Base-by-base conservation (phyloP, 495 filamentous ascomycete species). In the Hyaloscypha bicolor region DNA sequence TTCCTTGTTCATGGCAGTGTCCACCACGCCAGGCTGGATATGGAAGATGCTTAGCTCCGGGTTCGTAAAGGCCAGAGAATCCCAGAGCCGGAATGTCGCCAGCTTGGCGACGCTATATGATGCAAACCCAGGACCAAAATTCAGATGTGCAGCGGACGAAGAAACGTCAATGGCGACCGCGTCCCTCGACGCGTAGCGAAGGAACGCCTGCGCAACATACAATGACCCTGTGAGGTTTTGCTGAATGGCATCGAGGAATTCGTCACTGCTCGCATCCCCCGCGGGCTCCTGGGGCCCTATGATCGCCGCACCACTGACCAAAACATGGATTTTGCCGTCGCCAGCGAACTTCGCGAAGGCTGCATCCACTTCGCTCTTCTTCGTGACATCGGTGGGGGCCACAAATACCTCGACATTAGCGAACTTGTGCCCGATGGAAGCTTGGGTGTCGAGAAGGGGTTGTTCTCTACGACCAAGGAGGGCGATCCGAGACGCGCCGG, bases 1-100 rank as follows among this genome's bases (percentile, higher is more conserved):
- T 62, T 76, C 75, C n/a, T 64, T 72, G 37, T 74, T 79, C 77
- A 81, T 80, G 9, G 60, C 79, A 60, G 79, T 81, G 56, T 76
- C 74, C 63, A 80, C 79, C 35, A 78, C n/a, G 9, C 82, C 81
- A 19, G 82, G 82, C 64, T 85, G 83, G 29, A 82, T 62, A 74
- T 80, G 76, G 60, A 79, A 80, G 19, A 84, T 72, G 61, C 76
- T 73, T 39, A 83, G 21, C 25, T 75, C 72, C 14, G 78, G 78
- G 29, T 80, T 78, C 61, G 64, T 72, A 56, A 64, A 65, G 14
- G 68, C 75, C 35, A 83, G 31, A 35, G 63, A 68, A 64, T 83
- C 76, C 74, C 75, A 79, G 55, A 85, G 73, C 22, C 79, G 74
- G 55, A 73, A 75, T 19, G 75, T 70, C 0, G 79, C 82, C 56